Base-by-base conservation (phyloP, 1,284 basidiomycete species). In the Pyrrhoderma lamaoense region DNA sequence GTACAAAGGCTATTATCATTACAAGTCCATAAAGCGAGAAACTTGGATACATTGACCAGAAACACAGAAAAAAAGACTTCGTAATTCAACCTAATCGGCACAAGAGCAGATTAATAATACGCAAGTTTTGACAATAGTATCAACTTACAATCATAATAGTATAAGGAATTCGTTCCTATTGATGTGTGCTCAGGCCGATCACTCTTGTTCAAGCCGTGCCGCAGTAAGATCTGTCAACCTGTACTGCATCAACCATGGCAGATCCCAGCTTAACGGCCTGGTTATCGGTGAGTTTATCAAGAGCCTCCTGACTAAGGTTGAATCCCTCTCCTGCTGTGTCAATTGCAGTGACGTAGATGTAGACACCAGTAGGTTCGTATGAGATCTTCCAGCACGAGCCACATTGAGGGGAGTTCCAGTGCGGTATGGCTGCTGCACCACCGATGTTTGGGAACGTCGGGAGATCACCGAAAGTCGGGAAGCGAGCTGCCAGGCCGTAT, bases 361-460 rank as follows among this genome's bases (percentile, higher is more conserved):
- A 31, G 5, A 5, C 11, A n/a, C 54, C 61, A 5, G 8, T 57
- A 3, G 49, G 50, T 0, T 57, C 44, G 50, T 63, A 70, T 2
- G 62, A 64, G 38, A 68, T 19, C 0, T 51, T 51, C 52, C 68
- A 72, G 50, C 68, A 70, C 3, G 56, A 35, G 2, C 68, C 70
- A 27, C 68, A 72, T 21, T 57, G 44, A 0, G 61, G n/a, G 1
- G 63, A 65, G 49, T 64, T 51, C 56, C 56, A 70, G 5, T 56
- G 52, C 3, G 53, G 38, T 16, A 70, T 55, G 18, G 64, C 62
- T 23, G 55, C 57, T 2, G 57, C 65, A 1, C 62, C 68, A 5
- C 67, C 67, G 42, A 72, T 49, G 37, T 57, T 45, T 0, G 69
- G 69, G 58, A 61, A 72, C 5, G 11, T 46, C 1, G 65, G 63